Evolutionary conservation across 2,329 filamentous ascomycete genomes (phyloP).

Genomic region (Davidsoniella neocaledoniae): DNA sequence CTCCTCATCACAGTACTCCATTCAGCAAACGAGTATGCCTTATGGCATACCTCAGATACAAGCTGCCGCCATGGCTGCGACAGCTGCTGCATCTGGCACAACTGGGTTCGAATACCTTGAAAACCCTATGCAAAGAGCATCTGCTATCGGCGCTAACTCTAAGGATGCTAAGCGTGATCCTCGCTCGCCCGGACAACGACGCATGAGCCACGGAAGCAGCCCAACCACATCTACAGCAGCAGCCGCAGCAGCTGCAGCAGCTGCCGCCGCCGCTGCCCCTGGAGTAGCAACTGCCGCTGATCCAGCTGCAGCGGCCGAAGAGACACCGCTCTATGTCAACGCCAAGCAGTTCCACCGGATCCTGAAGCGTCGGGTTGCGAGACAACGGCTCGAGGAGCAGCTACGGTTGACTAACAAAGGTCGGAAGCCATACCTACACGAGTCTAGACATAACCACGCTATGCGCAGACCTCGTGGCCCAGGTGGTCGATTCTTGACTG

Average conservation of each 20-base stretch:
- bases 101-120: conserved; percentile 61
- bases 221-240: conserved; percentile 47
- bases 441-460: conserved; percentile 93
- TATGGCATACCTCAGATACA: conserved; percentile 73
- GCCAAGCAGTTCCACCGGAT: conserved; percentile 98
- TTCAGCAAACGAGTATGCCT: conserved; percentile 58
- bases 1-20: conserved; percentile 52
- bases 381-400: conserved; percentile 86
- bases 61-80: conserved; percentile 81
- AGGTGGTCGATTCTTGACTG: conserved; percentile 87
- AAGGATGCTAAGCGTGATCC: conserved; percentile 58
- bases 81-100: conserved; percentile 76
- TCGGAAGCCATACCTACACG: conserved; percentile 90
- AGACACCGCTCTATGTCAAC: conserved; percentile 93
- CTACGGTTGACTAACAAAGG: conserved; percentile 85
- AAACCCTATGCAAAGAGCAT: conserved; percentile 54
- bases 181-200: conserved; percentile 49
- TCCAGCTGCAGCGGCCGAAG: conserved; percentile 54
- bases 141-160: conserved; percentile 50
- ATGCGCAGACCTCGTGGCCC: conserved; percentile 91
- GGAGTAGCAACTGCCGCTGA: conserved; percentile 65
- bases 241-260: conserved; percentile 51
- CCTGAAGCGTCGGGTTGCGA: conserved; percentile 78
- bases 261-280: conserved; percentile 47
- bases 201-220: conserved; percentile 63